phyloP scores from a whole-genome alignment of 257 asterid species.

The Leptodermis oblonga region DNA sequence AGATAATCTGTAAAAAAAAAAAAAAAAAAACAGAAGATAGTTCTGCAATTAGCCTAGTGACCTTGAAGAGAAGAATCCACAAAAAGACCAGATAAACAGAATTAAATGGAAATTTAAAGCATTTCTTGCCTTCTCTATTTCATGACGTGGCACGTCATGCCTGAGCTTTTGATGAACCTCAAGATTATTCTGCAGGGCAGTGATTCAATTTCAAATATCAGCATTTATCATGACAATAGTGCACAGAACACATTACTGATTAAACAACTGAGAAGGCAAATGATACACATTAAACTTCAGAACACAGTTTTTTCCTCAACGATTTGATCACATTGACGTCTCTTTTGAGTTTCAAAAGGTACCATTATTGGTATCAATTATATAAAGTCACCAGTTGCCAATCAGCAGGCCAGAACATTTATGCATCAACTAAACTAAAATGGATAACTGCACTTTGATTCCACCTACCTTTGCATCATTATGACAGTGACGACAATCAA shows the following conservation, averaged over 20 bases:
- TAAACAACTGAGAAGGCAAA: background rate
- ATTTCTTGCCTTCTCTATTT: slow-evolving; percentile 48
- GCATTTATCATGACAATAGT: background rate
- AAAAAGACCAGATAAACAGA: slow-evolving; percentile 3
- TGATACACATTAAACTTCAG: background rate
- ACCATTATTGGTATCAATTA: background rate
- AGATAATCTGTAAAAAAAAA: slow-evolving; percentile 51
- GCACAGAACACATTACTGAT: background rate
- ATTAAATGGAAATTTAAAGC: background rate
- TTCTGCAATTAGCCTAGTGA: background rate
- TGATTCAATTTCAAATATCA: background rate
- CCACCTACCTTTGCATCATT: slow-evolving; percentile 70
- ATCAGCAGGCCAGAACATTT: background rate
- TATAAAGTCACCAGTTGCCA: background rate
- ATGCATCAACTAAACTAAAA: background rate
- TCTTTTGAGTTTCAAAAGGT: background rate
- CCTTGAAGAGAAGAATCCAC: background rate
- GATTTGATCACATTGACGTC: slow-evolving; percentile 3
- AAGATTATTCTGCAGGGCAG: slow-evolving; percentile 50
- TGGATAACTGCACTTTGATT: background rate
- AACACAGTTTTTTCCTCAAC: background rate
- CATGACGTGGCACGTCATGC: slow-evolving; percentile 82
- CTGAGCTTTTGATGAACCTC: slow-evolving; percentile 52
- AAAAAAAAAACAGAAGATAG: slow-evolving; percentile 14
- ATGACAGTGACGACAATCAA: slow-evolving; percentile 89